These are phyloP conservation scores for Gynochthodes officinalis DNA, from an alignment of 257 asterid species.

Conservation along the genomic window DNA sequence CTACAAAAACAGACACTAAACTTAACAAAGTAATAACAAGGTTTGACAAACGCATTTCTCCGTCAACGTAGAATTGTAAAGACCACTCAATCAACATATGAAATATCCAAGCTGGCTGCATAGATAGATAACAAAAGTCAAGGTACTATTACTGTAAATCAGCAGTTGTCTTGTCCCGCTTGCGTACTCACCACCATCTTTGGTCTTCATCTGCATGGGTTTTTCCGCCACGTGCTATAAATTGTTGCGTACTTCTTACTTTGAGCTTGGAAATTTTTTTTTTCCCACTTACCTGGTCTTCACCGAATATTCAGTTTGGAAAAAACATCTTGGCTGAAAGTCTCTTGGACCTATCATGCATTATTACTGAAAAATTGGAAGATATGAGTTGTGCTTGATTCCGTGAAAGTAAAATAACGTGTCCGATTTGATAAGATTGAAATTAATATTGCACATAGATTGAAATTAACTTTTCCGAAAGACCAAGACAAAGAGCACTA, in stretches of 20 bases:
- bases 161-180: conserved; percentile 2
- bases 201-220: conserved; percentile 10
- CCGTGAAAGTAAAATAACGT: no score
- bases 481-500: not conserved
- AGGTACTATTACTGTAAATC: not conserved
- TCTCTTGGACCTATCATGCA: no score
- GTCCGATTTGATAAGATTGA: no score
- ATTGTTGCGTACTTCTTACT: not conserved
- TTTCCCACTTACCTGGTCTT: no score
- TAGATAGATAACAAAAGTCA: not conserved
- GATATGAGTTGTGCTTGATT: no score
- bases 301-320: no score
- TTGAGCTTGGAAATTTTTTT: no score
- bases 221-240: conserved; percentile 6
- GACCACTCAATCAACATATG: not conserved
- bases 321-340: no score
- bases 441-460: no score
- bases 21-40: not conserved
- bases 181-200: not conserved
- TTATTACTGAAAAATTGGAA: no score
- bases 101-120: no score
- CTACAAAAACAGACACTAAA: not conserved
- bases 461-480: conserved; percentile 6
- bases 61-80: not conserved
- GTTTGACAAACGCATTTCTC: not conserved